These are phyloP conservation scores for Komagataella ulmi DNA, from an alignment of 805 yeast species.

Conservation along the genomic window DNA sequence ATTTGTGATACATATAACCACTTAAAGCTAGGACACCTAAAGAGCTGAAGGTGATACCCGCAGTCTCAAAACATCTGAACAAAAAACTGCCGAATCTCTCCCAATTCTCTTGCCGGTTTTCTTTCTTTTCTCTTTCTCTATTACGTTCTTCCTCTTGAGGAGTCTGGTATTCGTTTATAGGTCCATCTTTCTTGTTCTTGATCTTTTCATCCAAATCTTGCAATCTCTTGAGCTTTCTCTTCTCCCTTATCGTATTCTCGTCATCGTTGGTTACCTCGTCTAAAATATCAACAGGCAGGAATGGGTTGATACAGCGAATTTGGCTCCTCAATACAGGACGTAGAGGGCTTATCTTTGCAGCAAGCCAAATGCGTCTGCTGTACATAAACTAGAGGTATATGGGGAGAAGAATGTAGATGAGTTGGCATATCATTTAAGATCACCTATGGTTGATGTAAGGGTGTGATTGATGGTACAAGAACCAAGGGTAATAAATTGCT, in stretches of 20 bases:
- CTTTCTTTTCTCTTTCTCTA: slow-evolving; percentile 1
- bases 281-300: slow-evolving; percentile 26
- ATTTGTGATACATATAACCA: slow-evolving; percentile 56
- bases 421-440: background rate
- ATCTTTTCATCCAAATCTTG: slow-evolving; percentile 9
- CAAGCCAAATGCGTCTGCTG: background rate
- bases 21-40: slow-evolving; percentile 56
- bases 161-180: slow-evolving; percentile 1
- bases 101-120: slow-evolving; percentile 5
- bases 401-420: background rate
- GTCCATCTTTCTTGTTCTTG: slow-evolving; percentile 2
- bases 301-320: slow-evolving; percentile 18
- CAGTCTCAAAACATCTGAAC: slow-evolving; percentile 47
- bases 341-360: background rate
- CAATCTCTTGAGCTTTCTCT: slow-evolving; percentile 15
- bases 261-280: slow-evolving; percentile 23
- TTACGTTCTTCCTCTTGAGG: slow-evolving; percentile 2
- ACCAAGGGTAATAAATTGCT: background rate
- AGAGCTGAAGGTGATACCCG: slow-evolving; percentile 59
- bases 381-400: background rate
- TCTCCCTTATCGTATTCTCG: slow-evolving; percentile 15
- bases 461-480: background rate
- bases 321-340: background rate
- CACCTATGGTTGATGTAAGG: background rate
- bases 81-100: slow-evolving; percentile 7